Evolutionary conservation across 2,329 filamentous ascomycete species (phyloP).

Genomic region (Fusarium anguioides): DNA sequence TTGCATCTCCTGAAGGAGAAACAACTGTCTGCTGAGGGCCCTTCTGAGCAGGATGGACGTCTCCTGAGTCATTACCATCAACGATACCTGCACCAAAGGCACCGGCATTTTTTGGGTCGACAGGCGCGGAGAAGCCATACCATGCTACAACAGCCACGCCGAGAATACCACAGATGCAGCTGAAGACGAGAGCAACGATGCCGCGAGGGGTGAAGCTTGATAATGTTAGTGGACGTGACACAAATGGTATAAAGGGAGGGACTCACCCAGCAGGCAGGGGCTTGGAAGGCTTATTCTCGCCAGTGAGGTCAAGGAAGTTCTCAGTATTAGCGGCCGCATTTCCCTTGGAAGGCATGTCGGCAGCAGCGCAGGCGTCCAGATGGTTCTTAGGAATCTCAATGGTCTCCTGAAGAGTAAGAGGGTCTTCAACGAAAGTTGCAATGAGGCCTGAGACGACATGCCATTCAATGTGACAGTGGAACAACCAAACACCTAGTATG

Average conservation of each 20-base stretch:
- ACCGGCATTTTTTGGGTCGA: constrained; percentile 31
- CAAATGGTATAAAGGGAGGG: background rate
- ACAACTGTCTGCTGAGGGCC: constrained; percentile 25
- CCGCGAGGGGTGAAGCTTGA: constrained; percentile 73
- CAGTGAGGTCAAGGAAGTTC: constrained; percentile 71
- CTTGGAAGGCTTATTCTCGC: constrained; percentile 65
- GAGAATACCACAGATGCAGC: constrained; percentile 73
- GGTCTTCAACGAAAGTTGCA: constrained; percentile 73
- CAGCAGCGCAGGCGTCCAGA: constrained; percentile 66
- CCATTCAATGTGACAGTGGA: constrained; percentile 88
- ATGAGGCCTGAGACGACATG: constrained; percentile 74
- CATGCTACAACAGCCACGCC: constrained; percentile 75
- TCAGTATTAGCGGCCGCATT: constrained; percentile 80
- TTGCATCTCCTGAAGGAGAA: constrained; percentile 11
- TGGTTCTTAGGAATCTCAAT: constrained; percentile 71
- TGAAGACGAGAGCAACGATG: constrained; percentile 81
- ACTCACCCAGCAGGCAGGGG: constrained; percentile 70
- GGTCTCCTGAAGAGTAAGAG: constrained; percentile 69
- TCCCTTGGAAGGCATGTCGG: constrained; percentile 64
- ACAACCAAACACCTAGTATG: constrained; percentile 69
- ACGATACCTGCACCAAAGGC: constrained; percentile 32
- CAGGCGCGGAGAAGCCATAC: constrained; percentile 61
- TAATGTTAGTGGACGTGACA: background rate
- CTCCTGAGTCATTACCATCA: constrained; percentile 27
- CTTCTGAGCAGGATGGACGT: constrained; percentile 13